Percentiles rank a stretch among this genome's conserved stretches.
Evolutionary conservation across 2,329 filamentous ascomycete species (phyloP).

Genomic region (Lachnellula occidentalis): DNA sequence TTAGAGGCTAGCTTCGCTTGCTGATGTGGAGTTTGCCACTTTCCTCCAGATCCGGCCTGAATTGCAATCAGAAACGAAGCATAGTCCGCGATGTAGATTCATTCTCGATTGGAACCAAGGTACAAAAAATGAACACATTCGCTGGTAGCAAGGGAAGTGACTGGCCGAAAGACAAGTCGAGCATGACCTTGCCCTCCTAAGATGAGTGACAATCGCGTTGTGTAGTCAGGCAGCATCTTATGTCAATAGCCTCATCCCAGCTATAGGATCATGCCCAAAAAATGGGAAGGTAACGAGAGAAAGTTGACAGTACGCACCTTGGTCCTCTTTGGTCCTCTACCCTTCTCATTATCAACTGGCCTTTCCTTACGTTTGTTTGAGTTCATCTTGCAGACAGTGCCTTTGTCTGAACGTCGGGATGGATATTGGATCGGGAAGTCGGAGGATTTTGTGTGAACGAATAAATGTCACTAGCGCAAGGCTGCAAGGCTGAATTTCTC

Average conservation of each 20-base stretch:
- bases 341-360: slow-evolving; percentile 1
- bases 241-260: no score
- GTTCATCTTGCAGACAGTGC: slow-evolving; percentile 1
- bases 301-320: slow-evolving; percentile 4
- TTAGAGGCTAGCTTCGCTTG: slow-evolving; percentile 42
- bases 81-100: background rate
- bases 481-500: background rate
- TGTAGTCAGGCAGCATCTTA: no score
- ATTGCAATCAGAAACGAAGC: background rate
- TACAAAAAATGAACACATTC: background rate
- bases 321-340: slow-evolving; percentile 6
- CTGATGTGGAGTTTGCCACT: slow-evolving; percentile 58
- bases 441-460: no score
- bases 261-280: background rate
- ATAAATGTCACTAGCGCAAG: no score
- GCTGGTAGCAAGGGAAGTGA: no score
- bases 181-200: no score
- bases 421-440: background rate
- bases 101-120: background rate
- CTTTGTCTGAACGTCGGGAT: background rate
- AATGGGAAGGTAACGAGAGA: background rate
- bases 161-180: no score
- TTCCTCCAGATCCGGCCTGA: slow-evolving; percentile 45
- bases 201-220: no score
- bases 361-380: slow-evolving; percentile 13